Base-by-base conservation (phyloP, 345 rosid genomes). In the Pugionium cornutum region DNA sequence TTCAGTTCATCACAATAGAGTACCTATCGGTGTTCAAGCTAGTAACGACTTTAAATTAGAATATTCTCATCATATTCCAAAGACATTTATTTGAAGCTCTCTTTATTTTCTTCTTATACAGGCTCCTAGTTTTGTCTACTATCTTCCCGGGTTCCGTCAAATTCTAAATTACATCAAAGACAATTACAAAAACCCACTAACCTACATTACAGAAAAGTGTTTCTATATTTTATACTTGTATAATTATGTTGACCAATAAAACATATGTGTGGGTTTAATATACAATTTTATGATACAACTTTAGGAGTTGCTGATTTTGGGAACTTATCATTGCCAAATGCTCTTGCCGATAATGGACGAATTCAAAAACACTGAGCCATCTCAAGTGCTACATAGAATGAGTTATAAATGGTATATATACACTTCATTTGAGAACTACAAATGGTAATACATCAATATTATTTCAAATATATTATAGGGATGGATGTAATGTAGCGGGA, bases 301-400 rank as follows among this genome's bases (percentile, higher is more conserved):
- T n/a, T n/a, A n/a, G n/a, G n/a, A n/a, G n/a, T n/a, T n/a, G n/a
- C n/a, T n/a, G n/a, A n/a, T 37, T 6, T 32, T 3, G 69, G 72
- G 8, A 53, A 74, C 31, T 27, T 51, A 46, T 45, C 72, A 4
- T 26, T 52, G 9, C 2, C 58, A 4, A 8, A 30, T 50, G 65
- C 68, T 31, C 73, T 73, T 47, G 57, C 66, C 8, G 77, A 73
- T 11, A 45, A 47, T 6, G 62, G 49, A 62, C 33, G 72, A 27
- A 73, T 73, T 51, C 62, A 61, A 18, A 30, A 30, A 5, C 72
- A 66, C 53, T 53, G 62, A 60, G 68, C 42, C 77, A 73, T 61
- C 67, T 73, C 51, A 58, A 58, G 53, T 58, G 67, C 30, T n/a
- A 68, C 26, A 58, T 73, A 9, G 54, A 18, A 72, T 73, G 58